A percentile compares a stretch with the other conserved stretches of the same genome.
phyloP scores from a whole-genome alignment of 192 early-diverging fungal species.

The Glomus cerebriforme region DNA sequence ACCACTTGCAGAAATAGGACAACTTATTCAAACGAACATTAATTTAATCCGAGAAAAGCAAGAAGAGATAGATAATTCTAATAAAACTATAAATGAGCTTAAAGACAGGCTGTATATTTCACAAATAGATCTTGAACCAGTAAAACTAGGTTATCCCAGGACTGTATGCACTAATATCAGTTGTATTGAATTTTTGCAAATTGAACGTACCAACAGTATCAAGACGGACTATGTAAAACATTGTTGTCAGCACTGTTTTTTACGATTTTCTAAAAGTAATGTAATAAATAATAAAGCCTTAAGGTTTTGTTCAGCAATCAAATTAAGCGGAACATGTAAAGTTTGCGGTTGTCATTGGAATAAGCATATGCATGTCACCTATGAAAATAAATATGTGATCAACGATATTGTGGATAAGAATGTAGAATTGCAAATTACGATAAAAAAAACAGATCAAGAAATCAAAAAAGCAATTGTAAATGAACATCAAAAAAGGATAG shows the following conservation, averaged over 20 bases:
- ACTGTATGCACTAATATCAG: slow-evolving; percentile 32
- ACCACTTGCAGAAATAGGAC: slow-evolving; percentile 33
- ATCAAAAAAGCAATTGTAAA: slow-evolving; percentile 3
- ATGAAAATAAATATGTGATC: slow-evolving; percentile 19
- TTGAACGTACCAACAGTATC: neutral
- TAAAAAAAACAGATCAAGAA: slow-evolving; percentile 17
- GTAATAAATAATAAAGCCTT: slow-evolving; percentile 29
- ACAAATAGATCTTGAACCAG: slow-evolving; percentile 30
- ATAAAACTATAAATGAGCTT: slow-evolving; percentile 30
- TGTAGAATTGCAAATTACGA: slow-evolving; percentile 26
- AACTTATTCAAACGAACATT: slow-evolving; percentile 32
- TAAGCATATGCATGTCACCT: slow-evolving; percentile 32
- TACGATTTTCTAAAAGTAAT: slow-evolving; percentile 18
- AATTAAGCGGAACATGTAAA: slow-evolving; percentile 20
- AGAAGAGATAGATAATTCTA: slow-evolving; percentile 31
- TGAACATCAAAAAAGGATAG: neutral
- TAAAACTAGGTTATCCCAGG: slow-evolving; percentile 24
- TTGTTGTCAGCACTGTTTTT: slow-evolving; percentile 32
- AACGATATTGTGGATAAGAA: slow-evolving; percentile 29
- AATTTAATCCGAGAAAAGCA: slow-evolving; percentile 9
- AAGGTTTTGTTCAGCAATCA: slow-evolving; percentile 30
- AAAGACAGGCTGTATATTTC: slow-evolving; percentile 22
- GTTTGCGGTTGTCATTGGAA: slow-evolving; percentile 37
- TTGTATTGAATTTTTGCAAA: neutral
- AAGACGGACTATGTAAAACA: slow-evolving; percentile 34